Percentiles rank a stretch among this genome's conserved stretches.
These are phyloP conservation scores for Chlorella sp. DNA, from an alignment of 139 green algal species.

Conservation along the genomic window DNA sequence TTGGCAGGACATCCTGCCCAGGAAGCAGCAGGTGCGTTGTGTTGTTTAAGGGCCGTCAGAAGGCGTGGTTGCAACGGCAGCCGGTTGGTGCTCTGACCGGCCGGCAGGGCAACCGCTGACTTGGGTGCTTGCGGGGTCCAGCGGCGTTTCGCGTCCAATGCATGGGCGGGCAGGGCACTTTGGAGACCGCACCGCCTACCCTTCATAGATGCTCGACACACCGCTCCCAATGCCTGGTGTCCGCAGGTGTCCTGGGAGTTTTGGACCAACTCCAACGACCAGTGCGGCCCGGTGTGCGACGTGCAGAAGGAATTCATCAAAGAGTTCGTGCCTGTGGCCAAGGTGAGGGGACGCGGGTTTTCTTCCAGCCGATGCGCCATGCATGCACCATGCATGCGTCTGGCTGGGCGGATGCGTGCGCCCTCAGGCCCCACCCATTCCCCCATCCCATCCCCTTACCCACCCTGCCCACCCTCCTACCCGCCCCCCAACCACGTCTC, in stretches of 20 bases:
- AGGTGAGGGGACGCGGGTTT: conserved; percentile 11
- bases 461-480: not conserved
- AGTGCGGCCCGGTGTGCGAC: conserved; percentile 81
- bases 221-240: too few relatives aligned
- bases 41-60: too few relatives aligned
- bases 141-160: too few relatives aligned
- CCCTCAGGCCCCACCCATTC: not conserved
- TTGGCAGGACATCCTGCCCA: conserved; percentile 84
- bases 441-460: not conserved
- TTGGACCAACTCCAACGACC: conserved; percentile 91
- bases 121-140: too few relatives aligned
- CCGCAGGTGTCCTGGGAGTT: conserved; percentile 89
- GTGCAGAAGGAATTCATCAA: conserved; percentile 81
- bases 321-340: conserved; percentile 66
- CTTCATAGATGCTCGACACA: not conserved
- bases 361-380: not conserved
- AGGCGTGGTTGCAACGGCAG: too few relatives aligned
- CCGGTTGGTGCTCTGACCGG: too few relatives aligned
- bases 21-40: conserved; percentile 50
- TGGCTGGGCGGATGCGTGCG: not conserved
- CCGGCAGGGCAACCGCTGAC: too few relatives aligned
- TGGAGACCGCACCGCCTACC: too few relatives aligned
- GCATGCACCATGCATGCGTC: not conserved
- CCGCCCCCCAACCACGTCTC: not conserved
- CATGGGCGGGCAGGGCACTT: too few relatives aligned